These are phyloP conservation scores for Melaleuca quinquenervia DNA, from an alignment of 345 rosid species.

Conservation along the genomic window DNA sequence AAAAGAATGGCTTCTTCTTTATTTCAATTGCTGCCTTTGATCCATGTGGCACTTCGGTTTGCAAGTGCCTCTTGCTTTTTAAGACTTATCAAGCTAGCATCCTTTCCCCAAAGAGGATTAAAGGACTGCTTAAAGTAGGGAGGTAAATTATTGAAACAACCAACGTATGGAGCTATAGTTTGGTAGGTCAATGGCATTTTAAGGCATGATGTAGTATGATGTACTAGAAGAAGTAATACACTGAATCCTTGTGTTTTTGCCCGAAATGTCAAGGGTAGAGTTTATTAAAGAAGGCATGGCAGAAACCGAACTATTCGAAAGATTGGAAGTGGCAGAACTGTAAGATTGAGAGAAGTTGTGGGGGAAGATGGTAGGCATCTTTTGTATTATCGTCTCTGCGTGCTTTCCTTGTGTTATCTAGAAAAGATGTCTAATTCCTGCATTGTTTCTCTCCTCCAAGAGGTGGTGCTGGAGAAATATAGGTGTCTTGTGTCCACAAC, in stretches of 20 bases:
- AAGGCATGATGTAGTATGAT: not conserved
- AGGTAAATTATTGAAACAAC: not conserved
- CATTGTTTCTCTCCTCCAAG: not conserved
- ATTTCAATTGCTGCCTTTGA: not conserved
- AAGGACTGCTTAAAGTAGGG: not conserved
- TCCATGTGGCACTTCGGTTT: not conserved
- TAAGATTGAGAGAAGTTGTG: not conserved
- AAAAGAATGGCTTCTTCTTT: not conserved
- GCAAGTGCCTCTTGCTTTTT: not conserved
- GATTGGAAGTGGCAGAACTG: not conserved
- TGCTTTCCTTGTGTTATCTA: not conserved
- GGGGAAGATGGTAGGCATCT: not conserved
- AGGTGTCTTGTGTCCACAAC: not conserved
- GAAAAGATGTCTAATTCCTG: not conserved
- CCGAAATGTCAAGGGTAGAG: not conserved
- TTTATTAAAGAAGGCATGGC: not conserved
- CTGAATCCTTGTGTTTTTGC: not conserved
- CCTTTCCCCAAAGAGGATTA: not conserved
- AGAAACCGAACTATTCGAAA: not conserved
- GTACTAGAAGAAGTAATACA: not conserved
- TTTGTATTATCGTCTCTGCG: not conserved
- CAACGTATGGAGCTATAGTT: not conserved
- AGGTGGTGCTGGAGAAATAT: not conserved
- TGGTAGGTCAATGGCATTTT: not conserved
- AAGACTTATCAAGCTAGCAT: not conserved